Base-by-base conservation (phyloP, 2,329 filamentous ascomycete species). In the Fusarium denticulatum region DNA sequence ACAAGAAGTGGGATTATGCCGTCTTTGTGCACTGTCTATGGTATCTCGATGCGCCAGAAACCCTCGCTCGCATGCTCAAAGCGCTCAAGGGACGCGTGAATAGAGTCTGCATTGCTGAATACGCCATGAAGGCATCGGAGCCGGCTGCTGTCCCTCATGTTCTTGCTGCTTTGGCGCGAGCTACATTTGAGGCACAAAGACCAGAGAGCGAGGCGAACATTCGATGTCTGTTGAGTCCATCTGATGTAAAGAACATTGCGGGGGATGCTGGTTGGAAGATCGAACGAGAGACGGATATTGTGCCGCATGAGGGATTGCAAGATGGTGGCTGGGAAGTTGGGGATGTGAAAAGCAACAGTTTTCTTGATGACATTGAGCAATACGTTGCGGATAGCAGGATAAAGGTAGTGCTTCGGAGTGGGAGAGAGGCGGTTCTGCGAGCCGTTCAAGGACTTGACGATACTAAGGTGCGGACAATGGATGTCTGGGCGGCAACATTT, bases 81-180 rank as follows among this genome's bases (percentile, higher is more conserved):
- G 34, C 39, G 5, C 37, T 69, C 1, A 69, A 30, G 7, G 64
- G 58, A 1, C 26, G 66, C 3, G 66, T 64, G 1, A 18, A 22
- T 2, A 69, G n/a, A 15, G 3, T 69, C 5, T 69, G 64, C 15
- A 45, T 69, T 20, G 57, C 66, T 1, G 66, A 69, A 28, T 69
- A 69, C 10, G 47, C 66, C 2, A 64, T 69, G 64, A 67, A 69
- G 5, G 57, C 64, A 10, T 69, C 64, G 26, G 43, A 45, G 15
- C 16, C 39, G 7, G 11, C 57, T 4, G 64, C 64, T 28, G 18
- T 57, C 3, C 64, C 66, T 20, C 66, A 69, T 14, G 13, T 69
- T 1, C 24, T 69, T 13, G 64, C 66, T 14, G 66, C 66, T 0
- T 3, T 69, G 7, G 20, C 66, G 3, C 66, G 52, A 6, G 49